These are phyloP conservation scores for Styphnolobium japonicum DNA, from an alignment of 306 rosid genomes.

Conservation along the genomic window DNA sequence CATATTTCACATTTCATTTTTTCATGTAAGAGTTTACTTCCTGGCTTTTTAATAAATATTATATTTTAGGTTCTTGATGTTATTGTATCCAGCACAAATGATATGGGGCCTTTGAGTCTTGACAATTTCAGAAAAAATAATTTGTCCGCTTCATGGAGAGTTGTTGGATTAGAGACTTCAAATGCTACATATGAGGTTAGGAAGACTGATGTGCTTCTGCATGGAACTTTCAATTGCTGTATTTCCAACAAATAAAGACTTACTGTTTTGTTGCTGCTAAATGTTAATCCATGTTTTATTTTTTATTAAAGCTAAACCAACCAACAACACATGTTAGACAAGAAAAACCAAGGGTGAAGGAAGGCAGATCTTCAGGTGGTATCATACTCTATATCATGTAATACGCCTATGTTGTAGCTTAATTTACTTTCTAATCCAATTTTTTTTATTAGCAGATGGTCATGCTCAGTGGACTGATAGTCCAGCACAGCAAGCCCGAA, in stretches of 20 bases:
- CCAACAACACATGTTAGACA: slow-evolving; percentile 40
- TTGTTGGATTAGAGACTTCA: slow-evolving; percentile 46
- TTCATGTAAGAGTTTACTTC: slow-evolving; percentile 7
- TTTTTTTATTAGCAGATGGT: slow-evolving; percentile 40
- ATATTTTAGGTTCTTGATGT: slow-evolving; percentile 75
- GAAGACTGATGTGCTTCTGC: slow-evolving; percentile 34
- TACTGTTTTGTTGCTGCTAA: slow-evolving; percentile 8
- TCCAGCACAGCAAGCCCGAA: slow-evolving; percentile 49
- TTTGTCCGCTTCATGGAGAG: slow-evolving; percentile 78
- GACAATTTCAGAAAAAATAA: slow-evolving; percentile 72
- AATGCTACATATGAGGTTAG: slow-evolving; percentile 60
- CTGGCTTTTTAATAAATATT: slow-evolving; percentile 29
- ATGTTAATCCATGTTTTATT: slow-evolving; percentile 2
- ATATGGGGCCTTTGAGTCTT: slow-evolving; percentile 82
- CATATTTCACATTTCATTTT: slow-evolving; percentile 18
- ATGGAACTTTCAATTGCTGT: slow-evolving; percentile 8
- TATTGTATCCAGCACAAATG: slow-evolving; percentile 68
- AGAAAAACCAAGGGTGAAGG: slow-evolving; percentile 40
- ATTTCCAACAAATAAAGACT: background rate
- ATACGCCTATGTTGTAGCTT: slow-evolving; percentile 5
- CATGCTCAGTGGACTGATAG: slow-evolving; percentile 34
- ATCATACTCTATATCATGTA: slow-evolving; percentile 11
- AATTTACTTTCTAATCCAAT: slow-evolving; percentile 5
- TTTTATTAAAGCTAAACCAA: slow-evolving; percentile 45
- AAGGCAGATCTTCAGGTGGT: slow-evolving; percentile 50